Conservation (phyloP, 139 green algal genomes). For the Picochlorum sp. region DNA sequence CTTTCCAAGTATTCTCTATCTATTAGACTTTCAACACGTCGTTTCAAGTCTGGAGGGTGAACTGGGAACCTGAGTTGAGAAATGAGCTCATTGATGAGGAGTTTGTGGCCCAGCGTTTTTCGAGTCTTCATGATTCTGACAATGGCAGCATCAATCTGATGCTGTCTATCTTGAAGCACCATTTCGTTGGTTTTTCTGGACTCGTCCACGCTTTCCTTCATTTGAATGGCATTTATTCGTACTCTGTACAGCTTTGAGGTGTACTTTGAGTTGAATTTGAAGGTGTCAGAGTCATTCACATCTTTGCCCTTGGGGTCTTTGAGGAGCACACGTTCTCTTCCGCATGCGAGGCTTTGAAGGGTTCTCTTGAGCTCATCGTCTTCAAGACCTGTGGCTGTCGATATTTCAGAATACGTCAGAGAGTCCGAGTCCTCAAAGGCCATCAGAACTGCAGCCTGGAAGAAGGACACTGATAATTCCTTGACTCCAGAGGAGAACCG, state of each 20-base stretch:
- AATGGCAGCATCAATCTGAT: conserved; percentile 94
- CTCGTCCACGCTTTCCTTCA: conserved; percentile 93
- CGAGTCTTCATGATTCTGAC: conserved; percentile 99
- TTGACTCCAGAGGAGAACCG: conserved; percentile 77
- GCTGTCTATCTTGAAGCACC: conserved; percentile 81
- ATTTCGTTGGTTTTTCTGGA: conserved; percentile 82
- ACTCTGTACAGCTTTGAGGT: conserved; percentile 75
- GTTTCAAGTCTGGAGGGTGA: conserved; percentile 81
- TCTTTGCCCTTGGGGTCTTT: conserved; percentile 88
- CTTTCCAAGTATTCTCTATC: conserved; percentile 96
- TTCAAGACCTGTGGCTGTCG: conserved; percentile 42
- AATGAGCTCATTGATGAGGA: conserved; percentile 87
- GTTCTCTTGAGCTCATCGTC: conserved; percentile 84
- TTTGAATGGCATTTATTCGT: conserved; percentile 93
- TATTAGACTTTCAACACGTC: conserved; percentile 95
- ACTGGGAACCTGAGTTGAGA: conserved; percentile 94
- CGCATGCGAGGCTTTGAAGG: conserved; percentile 83
- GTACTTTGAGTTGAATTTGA: conserved; percentile 83
- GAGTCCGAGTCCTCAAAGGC: conserved; percentile 86
- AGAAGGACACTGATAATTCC: conserved; percentile 87
- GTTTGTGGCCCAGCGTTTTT: conserved; percentile 85
- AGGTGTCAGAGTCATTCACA: conserved; percentile 71
- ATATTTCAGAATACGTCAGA: conserved; percentile 68
- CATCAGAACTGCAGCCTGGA: conserved; percentile 88
- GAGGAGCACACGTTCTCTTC: conserved; percentile 71